Conservation (phyloP, 805 yeast genomes). For the Danielozyma ontarioensis region DNA sequence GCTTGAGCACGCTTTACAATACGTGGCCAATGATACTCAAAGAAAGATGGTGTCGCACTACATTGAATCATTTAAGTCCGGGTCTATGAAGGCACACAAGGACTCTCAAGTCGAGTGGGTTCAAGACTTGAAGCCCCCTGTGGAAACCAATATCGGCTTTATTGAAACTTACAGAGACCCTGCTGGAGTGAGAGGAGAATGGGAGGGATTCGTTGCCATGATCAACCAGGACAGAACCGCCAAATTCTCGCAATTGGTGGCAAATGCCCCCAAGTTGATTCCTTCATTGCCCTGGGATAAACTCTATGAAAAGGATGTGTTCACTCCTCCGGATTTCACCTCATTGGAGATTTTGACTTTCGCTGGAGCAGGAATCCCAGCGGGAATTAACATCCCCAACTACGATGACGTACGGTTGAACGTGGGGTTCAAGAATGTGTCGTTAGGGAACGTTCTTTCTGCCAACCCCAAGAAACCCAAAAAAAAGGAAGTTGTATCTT, state of each 20-base stretch:
- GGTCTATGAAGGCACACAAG: constrained; percentile 81
- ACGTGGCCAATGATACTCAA: constrained; percentile 73
- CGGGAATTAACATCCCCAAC: constrained; percentile 90
- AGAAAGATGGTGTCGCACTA: constrained; percentile 60
- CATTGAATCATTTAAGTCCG: constrained; percentile 67
- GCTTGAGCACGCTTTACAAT: constrained; percentile 50
- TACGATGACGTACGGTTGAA: constrained; percentile 84
- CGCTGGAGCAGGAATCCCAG: constrained; percentile 88
- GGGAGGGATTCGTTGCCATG: constrained; percentile 90
- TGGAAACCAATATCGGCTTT: constrained; percentile 76
- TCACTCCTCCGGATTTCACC: constrained; percentile 90
- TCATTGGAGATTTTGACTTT: constrained; percentile 85
- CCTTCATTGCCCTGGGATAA: constrained; percentile 70
- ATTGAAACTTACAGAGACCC: constrained; percentile 93
- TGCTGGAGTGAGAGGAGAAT: constrained; percentile 86
- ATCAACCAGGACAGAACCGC: constrained; percentile 83
- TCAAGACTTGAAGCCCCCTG: constrained; percentile 72
- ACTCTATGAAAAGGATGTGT: constrained; percentile 74
- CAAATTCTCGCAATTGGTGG: constrained; percentile 68
- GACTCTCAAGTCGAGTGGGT: constrained; percentile 86
- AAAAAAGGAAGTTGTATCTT: constrained; percentile 64
- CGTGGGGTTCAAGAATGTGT: constrained; percentile 84
- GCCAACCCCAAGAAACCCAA: constrained; percentile 62
- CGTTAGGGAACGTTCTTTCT: constrained; percentile 78
- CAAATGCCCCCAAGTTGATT: constrained; percentile 61